Evolutionary conservation across 2,329 filamentous ascomycete species (phyloP), one percentile per base, ranked within the genome.

Genomic region (Apiospora koreana): DNA sequence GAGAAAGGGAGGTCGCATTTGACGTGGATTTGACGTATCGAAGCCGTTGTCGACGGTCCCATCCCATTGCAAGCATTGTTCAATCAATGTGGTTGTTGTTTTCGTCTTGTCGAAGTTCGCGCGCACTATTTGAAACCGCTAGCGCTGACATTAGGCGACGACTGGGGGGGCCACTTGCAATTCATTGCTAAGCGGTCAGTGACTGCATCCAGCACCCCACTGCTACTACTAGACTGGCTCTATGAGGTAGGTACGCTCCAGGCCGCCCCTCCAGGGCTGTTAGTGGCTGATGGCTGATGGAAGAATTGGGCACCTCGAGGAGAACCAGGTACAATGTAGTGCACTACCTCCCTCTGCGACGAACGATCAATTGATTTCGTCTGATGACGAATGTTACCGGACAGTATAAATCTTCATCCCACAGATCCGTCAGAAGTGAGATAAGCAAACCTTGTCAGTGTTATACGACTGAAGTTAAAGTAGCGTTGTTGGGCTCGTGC

Each of bases 21-120:
- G 54, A n/a, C 54, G 31, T 62, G 54, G 54, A 38, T 38, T 62
- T 3, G 31, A 38, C 54, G 54, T 62, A 62, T 62, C 21, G 54
- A 62, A 31, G 31, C 54, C 54, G 31, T 62, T 38, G 54, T 62
- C 31, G 21, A 62, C 54, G 54, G 54, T 62, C 18, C 54, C 54
- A 62, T 62, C 18, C 54, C 54, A 62, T 62, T 62, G 54, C 54
- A 62, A 62, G 54, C 54, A 62, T 62, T 38, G 18, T 31, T 38
- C n/a, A n/a, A n/a, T n/a, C n/a, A 31, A 62, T n/a, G 28, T 31
- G 28, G 31, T n/a, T 12, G 31, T 3, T 23, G 54, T 35, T 58
- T 58, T 62, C 54, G 18, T 62, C 54, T 38, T 35, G 54, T 62
- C 54, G 4, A 35, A 35, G 35, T n/a, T 62, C 31, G 54, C 54